These are phyloP conservation scores for Ophiostoma triangulosporum DNA, from an alignment of 2,329 filamentous ascomycete species.

Conservation along the genomic window DNA sequence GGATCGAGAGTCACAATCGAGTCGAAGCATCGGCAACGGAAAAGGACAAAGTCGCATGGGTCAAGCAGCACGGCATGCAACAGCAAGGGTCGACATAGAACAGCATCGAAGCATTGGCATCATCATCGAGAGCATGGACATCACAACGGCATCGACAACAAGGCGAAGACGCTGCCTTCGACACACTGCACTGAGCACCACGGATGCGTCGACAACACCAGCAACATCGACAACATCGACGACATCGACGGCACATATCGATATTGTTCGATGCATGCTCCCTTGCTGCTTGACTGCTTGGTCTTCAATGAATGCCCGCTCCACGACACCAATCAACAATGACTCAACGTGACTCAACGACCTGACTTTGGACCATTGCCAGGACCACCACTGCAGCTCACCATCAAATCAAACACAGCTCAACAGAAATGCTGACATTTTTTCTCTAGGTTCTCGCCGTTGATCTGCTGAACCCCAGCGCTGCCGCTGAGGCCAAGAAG, in stretches of 20 bases:
- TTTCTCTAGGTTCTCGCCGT: slow-evolving; percentile 85
- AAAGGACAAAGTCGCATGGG: background rate
- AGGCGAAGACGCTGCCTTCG: no score
- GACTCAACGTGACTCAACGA: background rate
- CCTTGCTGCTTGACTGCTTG: background rate
- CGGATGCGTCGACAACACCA: background rate
- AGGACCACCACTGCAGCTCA: background rate
- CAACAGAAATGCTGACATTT: background rate
- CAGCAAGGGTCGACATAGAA: background rate
- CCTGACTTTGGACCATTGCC: background rate
- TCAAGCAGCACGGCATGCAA: background rate
- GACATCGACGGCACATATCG: background rate
- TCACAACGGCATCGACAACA: background rate
- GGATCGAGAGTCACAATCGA: background rate
- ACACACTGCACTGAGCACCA: no score
- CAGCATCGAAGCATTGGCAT: no score
- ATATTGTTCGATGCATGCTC: background rate
- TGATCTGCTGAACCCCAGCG: slow-evolving; percentile 98
- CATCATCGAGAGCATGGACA: no score
- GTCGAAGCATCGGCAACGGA: background rate
- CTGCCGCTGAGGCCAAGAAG: slow-evolving; percentile 97
- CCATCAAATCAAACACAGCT: background rate
- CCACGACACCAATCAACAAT: background rate
- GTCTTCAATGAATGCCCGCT: background rate
- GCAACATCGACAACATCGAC: background rate